Percentiles rank a stretch among this genome's conserved stretches.
Evolutionary conservation across 2,329 filamentous ascomycete species (phyloP).

Genomic region (Paramyrothecium sp.): DNA sequence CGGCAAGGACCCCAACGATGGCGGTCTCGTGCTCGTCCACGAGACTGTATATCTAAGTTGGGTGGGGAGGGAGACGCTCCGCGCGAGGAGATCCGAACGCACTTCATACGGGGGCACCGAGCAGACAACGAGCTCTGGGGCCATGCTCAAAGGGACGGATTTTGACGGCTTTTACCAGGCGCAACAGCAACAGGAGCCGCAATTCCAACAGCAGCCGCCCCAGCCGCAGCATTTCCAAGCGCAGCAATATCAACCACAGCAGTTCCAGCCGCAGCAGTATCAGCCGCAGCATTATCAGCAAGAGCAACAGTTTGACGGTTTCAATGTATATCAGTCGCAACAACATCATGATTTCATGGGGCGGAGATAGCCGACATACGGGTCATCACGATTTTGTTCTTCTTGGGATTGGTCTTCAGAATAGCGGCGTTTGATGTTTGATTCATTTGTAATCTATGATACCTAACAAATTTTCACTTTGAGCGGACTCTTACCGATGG

Average conservation of each 20-base stretch:
- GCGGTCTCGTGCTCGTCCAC: slow-evolving; percentile 31
- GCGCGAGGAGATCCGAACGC: slow-evolving; percentile 8
- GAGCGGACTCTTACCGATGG: too few species aligned
- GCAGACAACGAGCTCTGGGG: slow-evolving; percentile 3
- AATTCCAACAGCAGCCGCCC: neutral
- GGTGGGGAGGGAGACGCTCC: slow-evolving; percentile 26
- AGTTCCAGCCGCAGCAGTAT: too few species aligned
- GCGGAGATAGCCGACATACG: neutral
- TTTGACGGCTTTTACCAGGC: slow-evolving; percentile 18
- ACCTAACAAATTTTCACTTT: too few species aligned
- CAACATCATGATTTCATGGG: neutral
- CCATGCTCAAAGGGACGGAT: slow-evolving; percentile 19
- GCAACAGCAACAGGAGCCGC: slow-evolving; percentile 7
- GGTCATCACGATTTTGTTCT: neutral
- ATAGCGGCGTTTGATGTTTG: neutral
- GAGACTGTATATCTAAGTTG: slow-evolving; percentile 34
- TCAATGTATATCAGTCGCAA: neutral
- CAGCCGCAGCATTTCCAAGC: too few species aligned
- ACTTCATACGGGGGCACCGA: slow-evolving; percentile 8
- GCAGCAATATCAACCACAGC: too few species aligned
- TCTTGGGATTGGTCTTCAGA: neutral
- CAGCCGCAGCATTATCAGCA: too few species aligned
- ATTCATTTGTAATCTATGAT: too few species aligned
- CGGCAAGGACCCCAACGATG: slow-evolving; percentile 10
- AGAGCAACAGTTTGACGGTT: neutral